Base-by-base conservation (phyloP, 129 eudicot species). In the Lactuca saligna region DNA sequence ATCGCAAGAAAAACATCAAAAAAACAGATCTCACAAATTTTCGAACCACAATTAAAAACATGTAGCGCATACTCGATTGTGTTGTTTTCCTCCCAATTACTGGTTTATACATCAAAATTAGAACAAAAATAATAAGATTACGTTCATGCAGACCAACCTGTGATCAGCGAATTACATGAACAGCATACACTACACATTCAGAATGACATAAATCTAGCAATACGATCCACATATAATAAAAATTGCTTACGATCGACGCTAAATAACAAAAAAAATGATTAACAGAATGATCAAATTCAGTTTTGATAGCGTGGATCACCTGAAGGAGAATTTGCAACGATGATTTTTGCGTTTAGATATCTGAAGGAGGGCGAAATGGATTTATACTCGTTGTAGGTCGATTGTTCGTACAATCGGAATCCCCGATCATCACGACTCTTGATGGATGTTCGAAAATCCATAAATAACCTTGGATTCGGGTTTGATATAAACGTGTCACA, bases 341-440 rank as follows among this genome's bases (percentile, higher is more conserved):
- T 50, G 76, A 49, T 15, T 14, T 60, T 72, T 35, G 57, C 9
- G 0, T 58, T 70, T n/a, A 4, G 41, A 1, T 42, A 11, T 7
- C 17, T 0, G 54, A 61, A 31, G 46, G 54, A 51, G 51, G 61
- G 6, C 10, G 41, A 53, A 8, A 17, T 64, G 66, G 33, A 62
- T 67, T 34, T 42, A 57, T 44, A 6, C 6, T 38, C 10, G 41
- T 39, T 68, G 4, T 50, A 39, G 32, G 51, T 53, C 44, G 14
- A 32, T 7, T 17, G 2, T 69, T 3, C 46, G 56, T 8, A 54
- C 6, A 51, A 61, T 63, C 3, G 69, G 3, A 72, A 37, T 50
- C 29, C 32, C 62, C 63, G 69, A 72, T 72, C 54, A 50, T 61
- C 69, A 61, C 69, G 77, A 29, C 61, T 62, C 62, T 72, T 14